Conservation (phyloP, 2,329 filamentous ascomycete genomes). For the Xylariomycetidae sp. region DNA sequence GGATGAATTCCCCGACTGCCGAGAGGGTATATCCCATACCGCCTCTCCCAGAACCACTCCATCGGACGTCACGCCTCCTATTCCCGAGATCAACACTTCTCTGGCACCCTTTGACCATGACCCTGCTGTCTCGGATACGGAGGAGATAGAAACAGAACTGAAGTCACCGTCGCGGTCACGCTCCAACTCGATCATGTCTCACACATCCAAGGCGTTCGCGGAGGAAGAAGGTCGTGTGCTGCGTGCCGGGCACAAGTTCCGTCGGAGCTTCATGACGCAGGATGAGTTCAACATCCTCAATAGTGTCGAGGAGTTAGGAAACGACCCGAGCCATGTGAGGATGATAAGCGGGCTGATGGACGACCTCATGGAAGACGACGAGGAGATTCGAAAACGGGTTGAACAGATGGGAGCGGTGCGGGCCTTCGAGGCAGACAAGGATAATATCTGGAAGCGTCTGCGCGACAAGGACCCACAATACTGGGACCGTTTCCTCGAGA, state of each 20-base stretch:
- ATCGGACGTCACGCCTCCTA: conserved; percentile 16
- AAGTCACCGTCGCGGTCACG: conserved; percentile 39
- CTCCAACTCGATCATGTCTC: conserved; percentile 45
- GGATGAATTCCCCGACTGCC: conserved; percentile 89
- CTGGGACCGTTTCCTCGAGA: conserved; percentile 57
- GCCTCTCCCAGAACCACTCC: conserved; percentile 22
- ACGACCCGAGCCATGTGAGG: conserved; percentile 43
- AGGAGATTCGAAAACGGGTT: conserved; percentile 47
- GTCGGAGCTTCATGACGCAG: conserved; percentile 44
- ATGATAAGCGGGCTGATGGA: conserved; percentile 58
- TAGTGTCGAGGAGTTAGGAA: conserved; percentile 42
- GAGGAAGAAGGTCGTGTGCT: conserved; percentile 53
- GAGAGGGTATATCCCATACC: conserved; percentile 40
- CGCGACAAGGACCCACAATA: conserved; percentile 60
- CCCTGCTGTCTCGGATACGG: conserved; percentile 37
- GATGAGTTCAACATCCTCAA: conserved; percentile 46
- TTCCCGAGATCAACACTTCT: conserved; percentile 20
- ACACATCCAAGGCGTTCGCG: conserved; percentile 44
- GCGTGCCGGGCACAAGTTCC: conserved; percentile 52
- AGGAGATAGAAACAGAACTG: conserved; percentile 40
- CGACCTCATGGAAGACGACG: conserved; percentile 56
- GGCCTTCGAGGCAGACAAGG: conserved; percentile 54
- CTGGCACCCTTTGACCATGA: conserved; percentile 31
- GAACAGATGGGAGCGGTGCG: conserved; percentile 53
- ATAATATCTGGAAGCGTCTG: conserved; percentile 42